Evolutionary conservation across 768 basidiomycete species (phyloP).

Genomic region (Phylloporus arenicola): DNA sequence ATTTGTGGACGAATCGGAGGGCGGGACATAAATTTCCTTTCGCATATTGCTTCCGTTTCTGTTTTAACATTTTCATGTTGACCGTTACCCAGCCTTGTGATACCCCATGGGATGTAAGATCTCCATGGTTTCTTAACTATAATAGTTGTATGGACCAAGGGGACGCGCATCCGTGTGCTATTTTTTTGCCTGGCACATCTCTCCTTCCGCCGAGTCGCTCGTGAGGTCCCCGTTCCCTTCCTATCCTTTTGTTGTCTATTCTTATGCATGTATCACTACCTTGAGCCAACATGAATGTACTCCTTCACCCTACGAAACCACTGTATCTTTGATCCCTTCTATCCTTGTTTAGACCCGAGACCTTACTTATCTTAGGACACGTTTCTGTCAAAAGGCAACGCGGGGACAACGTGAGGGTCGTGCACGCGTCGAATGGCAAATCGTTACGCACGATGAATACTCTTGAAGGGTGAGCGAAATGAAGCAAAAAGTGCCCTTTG

Average conservation of each 20-base stretch:
- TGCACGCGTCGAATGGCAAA: no score
- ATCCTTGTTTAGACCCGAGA: neutral
- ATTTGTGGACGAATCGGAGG: conserved; percentile 85
- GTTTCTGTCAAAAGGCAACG: no score
- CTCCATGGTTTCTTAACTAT: conserved; percentile 10
- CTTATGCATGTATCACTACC: conserved; percentile 16
- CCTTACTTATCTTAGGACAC: no score
- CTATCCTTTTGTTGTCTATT: conserved; percentile 1
- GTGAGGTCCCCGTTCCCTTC: neutral
- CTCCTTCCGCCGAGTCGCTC: no score
- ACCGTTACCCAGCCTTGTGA: conserved; percentile 23
- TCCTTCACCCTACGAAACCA: conserved; percentile 2
- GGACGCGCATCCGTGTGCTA: conserved; percentile 1
- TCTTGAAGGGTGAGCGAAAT: no score
- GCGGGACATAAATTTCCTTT: conserved; percentile 19
- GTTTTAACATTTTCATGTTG: conserved; percentile 1
- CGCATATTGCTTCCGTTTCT: neutral
- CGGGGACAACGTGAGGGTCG: no score
- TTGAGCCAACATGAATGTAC: conserved; percentile 17
- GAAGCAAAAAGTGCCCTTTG: no score
- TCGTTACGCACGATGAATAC: no score
- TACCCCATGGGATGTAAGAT: conserved; percentile 18
- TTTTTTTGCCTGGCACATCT: neutral
- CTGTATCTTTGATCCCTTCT: conserved; percentile 5
- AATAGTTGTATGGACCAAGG: conserved; percentile 6